These are phyloP conservation scores for Paxillus ammoniavirescens DNA, from an alignment of 768 basidiomycete species.

Conservation along the genomic window DNA sequence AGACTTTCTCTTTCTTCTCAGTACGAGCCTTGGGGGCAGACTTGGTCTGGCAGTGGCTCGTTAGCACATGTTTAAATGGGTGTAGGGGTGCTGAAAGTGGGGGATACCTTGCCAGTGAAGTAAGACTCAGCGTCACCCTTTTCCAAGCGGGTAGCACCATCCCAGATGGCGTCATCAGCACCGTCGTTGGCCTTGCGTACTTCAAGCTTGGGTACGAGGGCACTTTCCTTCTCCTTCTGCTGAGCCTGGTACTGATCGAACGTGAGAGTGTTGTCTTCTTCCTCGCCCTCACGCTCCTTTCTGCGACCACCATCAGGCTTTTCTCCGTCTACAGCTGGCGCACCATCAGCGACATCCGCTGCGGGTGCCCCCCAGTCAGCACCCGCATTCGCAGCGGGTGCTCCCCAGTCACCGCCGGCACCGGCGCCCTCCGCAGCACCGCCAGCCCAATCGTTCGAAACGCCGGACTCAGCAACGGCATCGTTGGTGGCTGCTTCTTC, in stretches of 20 bases:
- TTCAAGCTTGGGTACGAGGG: slow-evolving; percentile 76
- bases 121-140: slow-evolving; percentile 72
- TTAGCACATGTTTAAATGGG: background rate
- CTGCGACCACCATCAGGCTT: slow-evolving; percentile 38
- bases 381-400: slow-evolving; percentile 26
- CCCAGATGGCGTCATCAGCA: slow-evolving; percentile 64
- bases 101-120: slow-evolving; percentile 84
- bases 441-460: slow-evolving; percentile 37
- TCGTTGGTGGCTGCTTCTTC: slow-evolving; percentile 77
- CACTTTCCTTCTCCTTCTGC: slow-evolving; percentile 58
- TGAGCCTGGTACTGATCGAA: slow-evolving; percentile 91
- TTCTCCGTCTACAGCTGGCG: slow-evolving; percentile 37
- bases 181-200: slow-evolving; percentile 77
- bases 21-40: slow-evolving; percentile 59
- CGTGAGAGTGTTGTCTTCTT: slow-evolving; percentile 92
- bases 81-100: background rate
- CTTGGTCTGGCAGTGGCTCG: slow-evolving; percentile 51
- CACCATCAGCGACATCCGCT: slow-evolving; percentile 27
- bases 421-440: slow-evolving; percentile 13
- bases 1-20: slow-evolving; percentile 90
- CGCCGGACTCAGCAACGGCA: slow-evolving; percentile 50
- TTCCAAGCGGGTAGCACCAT: slow-evolving; percentile 62
- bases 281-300: slow-evolving; percentile 66
- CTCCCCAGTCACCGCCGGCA: slow-evolving; percentile 6
- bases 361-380: slow-evolving; percentile 37